Base-by-base conservation (phyloP, 179 eudicot species). In the Spinacia oleracea region DNA sequence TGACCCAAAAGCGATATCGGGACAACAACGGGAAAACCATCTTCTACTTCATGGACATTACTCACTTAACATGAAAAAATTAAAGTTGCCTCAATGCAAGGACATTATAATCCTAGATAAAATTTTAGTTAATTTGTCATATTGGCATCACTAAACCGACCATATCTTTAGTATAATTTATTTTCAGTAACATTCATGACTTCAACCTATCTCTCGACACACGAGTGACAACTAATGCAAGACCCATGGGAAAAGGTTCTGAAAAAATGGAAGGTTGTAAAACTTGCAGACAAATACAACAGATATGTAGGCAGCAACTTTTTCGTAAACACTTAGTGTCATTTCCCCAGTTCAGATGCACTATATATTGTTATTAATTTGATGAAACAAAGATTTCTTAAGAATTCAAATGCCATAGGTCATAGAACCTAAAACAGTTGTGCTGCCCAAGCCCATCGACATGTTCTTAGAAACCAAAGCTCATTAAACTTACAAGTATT, bases 141-240 rank as follows among this genome's bases (percentile, higher is more conserved):
- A 62, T 62, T 5, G 42, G 69, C 12, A 64, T 31, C 38, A 32
- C 5, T 3, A 64, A 20, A 34, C 69, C 69, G 9, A 64, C 69
- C 43, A 64, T 16, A 64, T 64, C 12, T 4, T 32, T 5, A 64
- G 4, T 16, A 18, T 9, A 64, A 15, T 5, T 31, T 14, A 32
- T 23, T 60, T 15, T 31, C 1, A 25, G n/a, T 4, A 15, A 29
- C 4, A 23, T 3, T 23, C 8, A 34, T 31, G 2, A 10, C 64
- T 59, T 59, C 31, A 59, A 59, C 42, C 69, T 9, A 29, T 7
- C 43, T 18, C n/a, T 64, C n/a, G n/a, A 34, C 16, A 14, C 21
- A 34, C 34, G 69, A 64, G n/a, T 6, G 69, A 64, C 42, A 64
- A 18, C 21, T 16, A 64, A 64, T 59, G 69, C 69, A 64, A 64